phyloP scores from a whole-genome alignment of 1,139 yeast genomes.

The Blastobotrys persicus region DNA sequence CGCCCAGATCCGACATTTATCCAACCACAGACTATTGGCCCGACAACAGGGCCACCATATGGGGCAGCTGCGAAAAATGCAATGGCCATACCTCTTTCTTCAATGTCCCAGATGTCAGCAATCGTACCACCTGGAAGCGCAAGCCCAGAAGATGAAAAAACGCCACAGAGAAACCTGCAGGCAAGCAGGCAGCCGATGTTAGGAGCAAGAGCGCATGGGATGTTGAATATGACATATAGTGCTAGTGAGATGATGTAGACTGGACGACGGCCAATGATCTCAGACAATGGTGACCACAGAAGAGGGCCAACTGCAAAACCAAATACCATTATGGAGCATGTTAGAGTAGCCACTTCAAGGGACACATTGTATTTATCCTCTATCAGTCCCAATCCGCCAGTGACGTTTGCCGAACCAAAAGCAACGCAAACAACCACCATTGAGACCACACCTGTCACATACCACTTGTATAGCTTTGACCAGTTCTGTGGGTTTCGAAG shows the following conservation, averaged over 20 bases:
- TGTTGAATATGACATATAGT: constrained; percentile 72
- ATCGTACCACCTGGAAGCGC: constrained; percentile 88
- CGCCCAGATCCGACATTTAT: constrained; percentile 67
- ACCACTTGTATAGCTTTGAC: constrained; percentile 58
- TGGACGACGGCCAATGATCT: constrained; percentile 80
- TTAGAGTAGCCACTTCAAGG: constrained; percentile 70
- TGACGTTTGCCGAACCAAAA: constrained; percentile 82
- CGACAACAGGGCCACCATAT: constrained; percentile 87
- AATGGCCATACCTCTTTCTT: constrained; percentile 83
- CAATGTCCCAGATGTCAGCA: constrained; percentile 71
- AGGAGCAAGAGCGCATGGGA: constrained; percentile 85
- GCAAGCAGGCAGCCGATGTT: constrained; percentile 78
- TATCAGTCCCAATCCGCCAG: constrained; percentile 73
- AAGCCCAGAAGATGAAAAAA: constrained; percentile 78
- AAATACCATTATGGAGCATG: constrained; percentile 83
- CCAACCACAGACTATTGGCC: constrained; percentile 88
- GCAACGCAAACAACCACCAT: constrained; percentile 80
- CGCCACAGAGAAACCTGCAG: constrained; percentile 84
- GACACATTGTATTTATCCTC: constrained; percentile 64
- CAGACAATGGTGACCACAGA: constrained; percentile 87
- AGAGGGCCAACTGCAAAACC: constrained; percentile 89
- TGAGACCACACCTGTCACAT: constrained; percentile 64
- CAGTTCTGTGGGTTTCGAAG: constrained; percentile 90
- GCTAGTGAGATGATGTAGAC: constrained; percentile 76
- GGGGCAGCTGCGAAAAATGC: constrained; percentile 92